Base-by-base conservation (phyloP, 306 rosid genomes). In the Ormosia semicastrata region DNA sequence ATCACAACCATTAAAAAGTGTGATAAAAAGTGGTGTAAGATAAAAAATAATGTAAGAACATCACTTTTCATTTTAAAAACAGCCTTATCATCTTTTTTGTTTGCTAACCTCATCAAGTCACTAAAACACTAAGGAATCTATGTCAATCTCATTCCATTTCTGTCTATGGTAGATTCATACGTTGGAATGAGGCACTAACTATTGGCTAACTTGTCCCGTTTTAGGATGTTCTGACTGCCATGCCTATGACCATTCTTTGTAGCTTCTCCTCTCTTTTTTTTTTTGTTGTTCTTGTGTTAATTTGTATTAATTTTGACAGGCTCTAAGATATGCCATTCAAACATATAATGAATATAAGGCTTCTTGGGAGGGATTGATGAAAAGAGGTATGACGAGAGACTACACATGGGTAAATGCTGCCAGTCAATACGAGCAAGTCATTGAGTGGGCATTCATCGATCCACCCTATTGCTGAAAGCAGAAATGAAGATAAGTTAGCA, bases 351-450 rank as follows among this genome's bases (percentile, higher is more conserved):
- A 90, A 39, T 74, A 92, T 41, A 89, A 92, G 85, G 24, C 89
- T 81, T 91, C 97, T 41, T 94, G 98, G 98, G 83, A 87, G 80
- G 97, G 89, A 83, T 70, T 94, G 86, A 80, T 92, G 90, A 84
- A 58, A 68, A 90, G 98, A 75, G 92, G 95, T 1, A 94, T 94
- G 97, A 66, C 73, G 18, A 92, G 71, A 80, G 91, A 91, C 82
- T 90, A 71, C 88, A 85, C 97, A 6, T 94, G 97, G 98, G 93
- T 66, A 52, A 91, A 86, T 59, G 90, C 98, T 34, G 98, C 98
- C 10, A 50, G 53, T 39, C 91, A 88, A 76, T 94, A 94, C 30
- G 97, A 94, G 82, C 92, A 92, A 83, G 78, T 92, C 69, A 79
- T 94, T 11, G 84, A 92, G 47, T 94, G 98, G 98, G 90, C 89